Evolutionary conservation across 495 filamentous ascomycete species (phyloP).

Genomic region (Parmelia sp.): DNA sequence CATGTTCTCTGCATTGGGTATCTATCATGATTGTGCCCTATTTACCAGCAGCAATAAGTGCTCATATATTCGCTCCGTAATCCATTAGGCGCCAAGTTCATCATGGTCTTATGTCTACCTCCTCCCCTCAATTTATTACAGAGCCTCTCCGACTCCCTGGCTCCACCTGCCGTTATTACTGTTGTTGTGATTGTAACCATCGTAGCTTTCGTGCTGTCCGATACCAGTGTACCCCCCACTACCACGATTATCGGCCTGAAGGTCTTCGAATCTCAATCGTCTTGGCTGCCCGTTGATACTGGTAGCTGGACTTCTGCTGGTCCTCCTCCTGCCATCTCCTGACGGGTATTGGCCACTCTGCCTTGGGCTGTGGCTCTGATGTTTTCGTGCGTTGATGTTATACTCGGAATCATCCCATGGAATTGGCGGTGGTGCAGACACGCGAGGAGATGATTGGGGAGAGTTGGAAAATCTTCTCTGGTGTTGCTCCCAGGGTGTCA

Average conservation of each 20-base stretch:
- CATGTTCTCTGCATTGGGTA: slow-evolving; percentile 7
- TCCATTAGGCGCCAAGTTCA: background rate
- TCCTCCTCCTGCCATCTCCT: slow-evolving; percentile 17
- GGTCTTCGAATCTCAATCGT: slow-evolving; percentile 26
- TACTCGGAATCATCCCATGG: slow-evolving; percentile 20
- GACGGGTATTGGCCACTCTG: slow-evolving; percentile 9
- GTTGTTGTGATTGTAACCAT: slow-evolving; percentile 16
- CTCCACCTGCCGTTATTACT: slow-evolving; percentile 20
- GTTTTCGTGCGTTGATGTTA: background rate
- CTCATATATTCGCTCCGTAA: background rate
- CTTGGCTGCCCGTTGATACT: slow-evolving; percentile 28
- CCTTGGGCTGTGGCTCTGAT: slow-evolving; percentile 17
- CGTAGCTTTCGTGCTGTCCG: slow-evolving; percentile 14
- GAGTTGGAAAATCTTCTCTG: slow-evolving; percentile 20
- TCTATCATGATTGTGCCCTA: slow-evolving; percentile 7
- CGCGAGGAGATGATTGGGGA: slow-evolving; percentile 12
- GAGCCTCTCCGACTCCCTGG: slow-evolving; percentile 24
- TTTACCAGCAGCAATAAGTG: background rate
- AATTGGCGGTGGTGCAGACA: slow-evolving; percentile 18
- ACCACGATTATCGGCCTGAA: slow-evolving; percentile 14
- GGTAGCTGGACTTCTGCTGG: slow-evolving; percentile 24
- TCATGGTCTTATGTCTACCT: background rate
- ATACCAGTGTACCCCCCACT: slow-evolving; percentile 3
- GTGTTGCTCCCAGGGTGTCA: slow-evolving; percentile 23
- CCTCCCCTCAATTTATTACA: slow-evolving; percentile 8